Evolutionary conservation across 805 yeast species (phyloP), one percentile per base, ranked within the genome.

Genomic region (Saccharomyces paradoxus): DNA sequence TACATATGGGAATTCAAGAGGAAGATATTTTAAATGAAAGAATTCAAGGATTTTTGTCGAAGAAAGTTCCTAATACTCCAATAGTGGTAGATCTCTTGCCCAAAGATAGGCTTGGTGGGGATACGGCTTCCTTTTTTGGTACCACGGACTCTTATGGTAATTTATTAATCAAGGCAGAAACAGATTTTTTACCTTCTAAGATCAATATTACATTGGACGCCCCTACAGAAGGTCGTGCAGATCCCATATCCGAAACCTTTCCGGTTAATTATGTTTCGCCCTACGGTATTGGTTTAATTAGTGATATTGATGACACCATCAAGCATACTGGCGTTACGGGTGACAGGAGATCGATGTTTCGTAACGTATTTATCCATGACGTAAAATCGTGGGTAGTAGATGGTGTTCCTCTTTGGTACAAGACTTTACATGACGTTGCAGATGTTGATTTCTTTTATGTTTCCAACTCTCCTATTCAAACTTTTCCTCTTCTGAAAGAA

Each of bases 231-330:
- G 62, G 59, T 30, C 54, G 53, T 24, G 54, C 61, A 7, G 49
- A 50, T n/a, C 49, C 53, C 0, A 51, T 65, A 4, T 49, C 59
- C 1, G 44, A 57, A n/a, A 59, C 48, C 9, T 65, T 55, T 37
- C 57, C 62, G 8, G 46, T 58, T 5, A 49, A 57, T 46, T 57
- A 52, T 24, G 58, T 69, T 4, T 56, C 63, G 32, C 60, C 64
- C 1, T 50, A 64, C 0, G 94, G 96, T 0, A 73, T 84, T 24
- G 88, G 87, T 12, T 69, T 94, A 1, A 90, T 94, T 24, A 84
- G 91, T 63, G 99, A 94, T 68, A 84, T 94, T 46, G 99, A 94
- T 67, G 99, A 94, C 66, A 94, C 99, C 0, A 83, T 92, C 37
- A 87, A 94, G 63, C 76, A 81, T 46, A 90, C 99, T 0, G 98